phyloP scores from a whole-genome alignment of 495 filamentous ascomycete genomes.

The Neurospora sp. region DNA sequence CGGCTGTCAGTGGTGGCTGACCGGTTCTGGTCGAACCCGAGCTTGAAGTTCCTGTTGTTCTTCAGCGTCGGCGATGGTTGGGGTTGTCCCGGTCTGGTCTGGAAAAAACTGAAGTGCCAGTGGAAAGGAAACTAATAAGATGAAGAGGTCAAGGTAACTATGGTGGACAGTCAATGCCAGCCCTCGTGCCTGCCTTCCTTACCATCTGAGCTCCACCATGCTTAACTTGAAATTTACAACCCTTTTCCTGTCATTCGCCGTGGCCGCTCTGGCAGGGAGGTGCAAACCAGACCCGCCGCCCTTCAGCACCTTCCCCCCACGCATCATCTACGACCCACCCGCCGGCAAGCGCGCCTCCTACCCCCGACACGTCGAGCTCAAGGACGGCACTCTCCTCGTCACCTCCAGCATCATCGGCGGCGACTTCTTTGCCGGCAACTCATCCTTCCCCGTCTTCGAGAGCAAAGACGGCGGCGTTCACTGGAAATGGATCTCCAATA shows the following conservation, averaged over 20 bases:
- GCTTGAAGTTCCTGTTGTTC: background rate
- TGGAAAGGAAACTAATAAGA: background rate
- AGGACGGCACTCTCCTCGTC: slow-evolving; percentile 43
- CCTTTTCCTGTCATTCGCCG: background rate
- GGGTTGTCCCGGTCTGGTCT: background rate
- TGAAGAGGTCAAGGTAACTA: no score
- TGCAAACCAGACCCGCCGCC: slow-evolving; percentile 1
- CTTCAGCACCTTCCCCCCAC: slow-evolving; percentile 18
- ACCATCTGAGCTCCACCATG: background rate
- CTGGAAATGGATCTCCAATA: slow-evolving; percentile 51
- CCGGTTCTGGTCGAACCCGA: background rate
- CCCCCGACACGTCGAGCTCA: slow-evolving; percentile 40
- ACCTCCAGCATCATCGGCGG: slow-evolving; percentile 59
- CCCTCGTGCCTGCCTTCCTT: background rate
- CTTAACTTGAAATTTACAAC: background rate
- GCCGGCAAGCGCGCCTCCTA: slow-evolving; percentile 33
- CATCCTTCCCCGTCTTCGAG: slow-evolving; percentile 57
- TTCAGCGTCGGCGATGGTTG: background rate
- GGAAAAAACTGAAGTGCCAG: background rate
- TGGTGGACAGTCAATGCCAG: background rate
- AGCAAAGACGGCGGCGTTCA: slow-evolving; percentile 50
- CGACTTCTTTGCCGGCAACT: slow-evolving; percentile 47
- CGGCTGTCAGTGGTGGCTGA: background rate
- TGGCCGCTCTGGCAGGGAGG: background rate
- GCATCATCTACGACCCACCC: slow-evolving; percentile 35